Percentiles rank a stretch among this genome's conserved stretches.
Conservation (phyloP, 1,284 basidiomycete genomes). For the Austroboletus niveus region DNA sequence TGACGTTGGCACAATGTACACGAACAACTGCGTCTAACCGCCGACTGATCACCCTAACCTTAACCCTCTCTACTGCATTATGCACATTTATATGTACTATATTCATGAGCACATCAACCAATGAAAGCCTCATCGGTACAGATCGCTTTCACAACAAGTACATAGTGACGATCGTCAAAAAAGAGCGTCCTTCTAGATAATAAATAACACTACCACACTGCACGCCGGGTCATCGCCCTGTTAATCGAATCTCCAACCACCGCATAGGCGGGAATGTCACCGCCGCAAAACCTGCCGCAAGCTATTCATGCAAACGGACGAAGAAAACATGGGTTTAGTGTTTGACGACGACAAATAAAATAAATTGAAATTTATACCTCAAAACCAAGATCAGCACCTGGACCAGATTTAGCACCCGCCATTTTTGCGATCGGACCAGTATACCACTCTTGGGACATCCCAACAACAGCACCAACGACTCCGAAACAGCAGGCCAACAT, state of each 20-base stretch:
- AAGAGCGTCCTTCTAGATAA: too few relatives aligned
- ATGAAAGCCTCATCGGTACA: too few relatives aligned
- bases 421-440: conserved; percentile 47
- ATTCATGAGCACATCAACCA: too few relatives aligned
- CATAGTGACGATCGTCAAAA: too few relatives aligned
- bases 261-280: conserved; percentile 42
- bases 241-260: conserved; percentile 43
- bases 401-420: conserved; percentile 42
- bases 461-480: conserved; percentile 46
- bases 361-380: conserved; percentile 36
- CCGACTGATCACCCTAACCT: too few relatives aligned
- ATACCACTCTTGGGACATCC: conserved; percentile 53
- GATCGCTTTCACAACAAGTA: too few relatives aligned
- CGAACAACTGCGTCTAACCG: too few relatives aligned
- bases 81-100: too few relatives aligned
- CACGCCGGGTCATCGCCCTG: conserved; percentile 34
- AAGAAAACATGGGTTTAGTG: not conserved
- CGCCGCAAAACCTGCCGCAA: conserved; percentile 43
- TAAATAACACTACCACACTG: not conserved
- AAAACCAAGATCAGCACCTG: conserved; percentile 52
- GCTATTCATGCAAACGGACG: conserved; percentile 25
- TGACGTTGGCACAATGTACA: too few relatives aligned
- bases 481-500: conserved; percentile 47
- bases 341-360: too few relatives aligned
- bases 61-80: too few relatives aligned